Evolutionary conservation across 805 yeast species (phyloP).

Genomic region (Candida sonorensis): DNA sequence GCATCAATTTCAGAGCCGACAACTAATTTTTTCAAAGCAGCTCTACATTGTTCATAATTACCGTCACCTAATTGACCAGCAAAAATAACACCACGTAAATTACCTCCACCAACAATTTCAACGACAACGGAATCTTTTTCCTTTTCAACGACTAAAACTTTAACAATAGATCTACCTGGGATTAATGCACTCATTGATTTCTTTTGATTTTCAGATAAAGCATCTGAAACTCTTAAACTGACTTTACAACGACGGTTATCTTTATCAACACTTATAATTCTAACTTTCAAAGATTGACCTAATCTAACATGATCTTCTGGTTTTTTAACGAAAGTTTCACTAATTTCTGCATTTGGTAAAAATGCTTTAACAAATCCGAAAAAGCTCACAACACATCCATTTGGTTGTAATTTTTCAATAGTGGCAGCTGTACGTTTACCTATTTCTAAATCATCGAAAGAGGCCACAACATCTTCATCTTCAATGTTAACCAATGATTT

Average conservation of each 20-base stretch:
- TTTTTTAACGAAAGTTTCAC: constrained; percentile 75
- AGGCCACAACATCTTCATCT: constrained; percentile 42
- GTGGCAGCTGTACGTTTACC: constrained; percentile 63
- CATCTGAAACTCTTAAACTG: constrained; percentile 63
- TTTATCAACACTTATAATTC: constrained; percentile 51
- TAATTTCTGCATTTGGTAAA: constrained; percentile 81
- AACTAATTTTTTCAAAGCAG: constrained; percentile 49
- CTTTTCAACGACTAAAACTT: constrained; percentile 63
- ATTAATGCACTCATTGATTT: constrained; percentile 39
- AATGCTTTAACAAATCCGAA: constrained; percentile 75
- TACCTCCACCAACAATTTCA: constrained; percentile 44
- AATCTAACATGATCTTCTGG: constrained; percentile 73
- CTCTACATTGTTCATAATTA: constrained; percentile 66
- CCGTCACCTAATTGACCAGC: constrained; percentile 76
- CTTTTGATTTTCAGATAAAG: constrained; percentile 40
- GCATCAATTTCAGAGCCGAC: constrained; percentile 58
- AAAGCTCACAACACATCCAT: constrained; percentile 80
- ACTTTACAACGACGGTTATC: constrained; percentile 54
- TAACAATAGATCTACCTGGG: constrained; percentile 57
- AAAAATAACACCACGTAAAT: constrained; percentile 62
- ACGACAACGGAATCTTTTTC: constrained; percentile 67
- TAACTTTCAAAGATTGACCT: constrained; percentile 79
- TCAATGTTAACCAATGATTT: constrained; percentile 72
- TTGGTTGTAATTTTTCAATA: constrained; percentile 59
- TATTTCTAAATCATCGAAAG: constrained; percentile 31